Evolutionary conservation across 176 grass and related monocot species (phyloP).

Genomic region (Musa beccarii): DNA sequence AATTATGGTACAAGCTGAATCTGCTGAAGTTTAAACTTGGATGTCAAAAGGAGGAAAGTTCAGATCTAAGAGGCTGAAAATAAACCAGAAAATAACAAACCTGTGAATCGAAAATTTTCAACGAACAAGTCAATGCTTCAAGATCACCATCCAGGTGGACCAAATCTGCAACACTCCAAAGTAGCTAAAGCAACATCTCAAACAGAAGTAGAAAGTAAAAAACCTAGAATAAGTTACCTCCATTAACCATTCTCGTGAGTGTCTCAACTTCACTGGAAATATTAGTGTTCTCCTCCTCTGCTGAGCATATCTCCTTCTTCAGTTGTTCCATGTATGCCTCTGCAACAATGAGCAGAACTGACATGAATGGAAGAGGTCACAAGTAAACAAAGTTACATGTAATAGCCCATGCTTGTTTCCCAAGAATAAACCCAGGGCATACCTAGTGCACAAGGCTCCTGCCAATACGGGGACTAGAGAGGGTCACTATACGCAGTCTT

Average conservation of each 20-base stretch:
- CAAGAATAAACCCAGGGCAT: neutral
- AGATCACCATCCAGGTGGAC: slow-evolving; percentile 44
- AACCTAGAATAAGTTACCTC: slow-evolving; percentile 30
- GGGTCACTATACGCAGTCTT: too few species aligned
- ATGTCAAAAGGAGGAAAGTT: neutral
- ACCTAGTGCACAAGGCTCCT: too few species aligned
- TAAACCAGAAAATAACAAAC: slow-evolving; percentile 28
- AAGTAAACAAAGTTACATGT: neutral
- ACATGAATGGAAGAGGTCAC: neutral
- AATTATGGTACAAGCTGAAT: neutral
- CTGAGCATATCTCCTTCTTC: slow-evolving; percentile 37
- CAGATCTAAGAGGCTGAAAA: neutral
- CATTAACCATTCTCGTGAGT: slow-evolving; percentile 21
- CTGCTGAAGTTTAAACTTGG: neutral
- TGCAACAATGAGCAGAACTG: slow-evolving; percentile 9
- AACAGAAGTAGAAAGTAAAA: slow-evolving; percentile 6
- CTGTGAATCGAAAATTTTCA: slow-evolving; percentile 34
- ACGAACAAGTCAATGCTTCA: slow-evolving; percentile 46
- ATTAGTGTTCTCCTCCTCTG: slow-evolving; percentile 36
- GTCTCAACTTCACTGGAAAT: slow-evolving; percentile 33
- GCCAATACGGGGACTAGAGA: too few species aligned
- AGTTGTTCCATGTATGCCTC: slow-evolving; percentile 40
- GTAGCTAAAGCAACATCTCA: neutral
- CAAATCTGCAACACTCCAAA: slow-evolving; percentile 30
- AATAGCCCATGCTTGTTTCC: neutral